Conservation (phyloP, 2,329 filamentous ascomycete genomes). For the Hymenoscyphus scutula region DNA sequence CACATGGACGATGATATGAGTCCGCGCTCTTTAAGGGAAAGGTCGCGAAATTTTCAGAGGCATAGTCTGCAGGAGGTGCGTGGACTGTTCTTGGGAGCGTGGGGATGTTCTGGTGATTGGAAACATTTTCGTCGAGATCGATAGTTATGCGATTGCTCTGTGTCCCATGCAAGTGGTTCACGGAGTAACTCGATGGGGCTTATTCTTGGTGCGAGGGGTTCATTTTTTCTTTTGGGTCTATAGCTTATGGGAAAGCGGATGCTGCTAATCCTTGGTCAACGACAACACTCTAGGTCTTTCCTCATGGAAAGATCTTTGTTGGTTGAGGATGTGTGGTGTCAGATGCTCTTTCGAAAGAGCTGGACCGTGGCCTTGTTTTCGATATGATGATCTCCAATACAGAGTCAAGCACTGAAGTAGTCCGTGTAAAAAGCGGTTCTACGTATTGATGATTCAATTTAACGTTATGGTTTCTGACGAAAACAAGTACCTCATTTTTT, state of each 20-base stretch:
- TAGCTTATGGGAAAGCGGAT: constrained; percentile 54
- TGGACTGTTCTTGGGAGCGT: constrained; percentile 40
- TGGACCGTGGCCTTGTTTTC: constrained; percentile 51
- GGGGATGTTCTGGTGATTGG: constrained; percentile 51
- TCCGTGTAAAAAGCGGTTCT: constrained; percentile 39
- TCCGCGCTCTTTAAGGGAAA: constrained; percentile 53
- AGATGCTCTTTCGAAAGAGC: constrained; percentile 69
- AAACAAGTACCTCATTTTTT: constrained; percentile 30
- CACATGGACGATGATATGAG: constrained; percentile 86
- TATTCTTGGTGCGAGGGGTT: constrained; percentile 99
- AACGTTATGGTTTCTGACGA: constrained; percentile 51
- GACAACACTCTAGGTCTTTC: constrained; percentile 32
- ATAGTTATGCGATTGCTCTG: constrained; percentile 98
- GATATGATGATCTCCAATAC: constrained; percentile 88
- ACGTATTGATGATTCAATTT: constrained; percentile 46
- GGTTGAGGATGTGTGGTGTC: constrained; percentile 32
- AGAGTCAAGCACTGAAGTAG: constrained; percentile 98
- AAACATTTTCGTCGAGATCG: constrained; percentile 82
- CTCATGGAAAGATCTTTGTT: constrained; percentile 38
- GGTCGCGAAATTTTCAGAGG: constrained; percentile 34
- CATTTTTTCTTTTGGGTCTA: constrained; percentile 47
- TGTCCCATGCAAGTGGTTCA: constrained; percentile 34
- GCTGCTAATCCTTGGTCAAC: constrained; percentile 24
- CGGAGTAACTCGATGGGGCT: constrained; percentile 99
- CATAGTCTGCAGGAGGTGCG: constrained; percentile 39